phyloP scores from a whole-genome alignment of 768 basidiomycete species.

The Suillus occidentalis region DNA sequence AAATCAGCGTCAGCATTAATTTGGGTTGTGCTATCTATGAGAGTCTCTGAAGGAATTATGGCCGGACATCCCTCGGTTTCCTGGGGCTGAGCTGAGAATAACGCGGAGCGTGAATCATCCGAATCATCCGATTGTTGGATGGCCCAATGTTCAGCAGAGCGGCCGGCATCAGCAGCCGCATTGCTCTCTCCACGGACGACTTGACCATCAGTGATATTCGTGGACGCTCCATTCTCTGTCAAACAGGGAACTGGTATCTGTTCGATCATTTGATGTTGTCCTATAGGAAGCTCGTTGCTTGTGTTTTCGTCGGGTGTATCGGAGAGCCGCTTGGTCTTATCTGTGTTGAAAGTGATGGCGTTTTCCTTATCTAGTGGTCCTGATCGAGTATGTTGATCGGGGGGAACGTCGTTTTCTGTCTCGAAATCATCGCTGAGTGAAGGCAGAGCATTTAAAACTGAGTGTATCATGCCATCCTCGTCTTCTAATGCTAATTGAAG shows the following conservation, averaged over 20 bases:
- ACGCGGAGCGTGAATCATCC: not conserved
- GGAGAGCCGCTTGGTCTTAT: not conserved
- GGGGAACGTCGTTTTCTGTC: constrained; percentile 22
- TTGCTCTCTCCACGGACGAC: not conserved
- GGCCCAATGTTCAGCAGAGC: not conserved
- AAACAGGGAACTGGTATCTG: not conserved
- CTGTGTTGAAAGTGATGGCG: not conserved
- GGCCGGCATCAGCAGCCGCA: not conserved
- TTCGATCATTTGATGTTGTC: not conserved
- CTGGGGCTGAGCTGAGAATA: not conserved
- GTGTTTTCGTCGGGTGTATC: not conserved
- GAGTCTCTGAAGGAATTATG: not conserved
- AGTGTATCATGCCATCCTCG: constrained; percentile 83
- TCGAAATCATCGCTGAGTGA: constrained; percentile 43
- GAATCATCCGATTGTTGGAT: not conserved
- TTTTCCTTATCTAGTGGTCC: constrained; percentile 5
- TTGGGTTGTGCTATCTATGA: not conserved
- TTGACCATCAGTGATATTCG: not conserved
- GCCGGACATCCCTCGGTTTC: not conserved
- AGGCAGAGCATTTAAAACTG: constrained; percentile 65
- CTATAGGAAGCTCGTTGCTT: not conserved
- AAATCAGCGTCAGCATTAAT: constrained; percentile 16
- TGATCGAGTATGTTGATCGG: not conserved
- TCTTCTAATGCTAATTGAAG: constrained; percentile 60
- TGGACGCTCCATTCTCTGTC: not conserved